Evolutionary conservation across 2,329 filamentous ascomycete species (phyloP).

Genomic region (Mycosphaerella sp.): DNA sequence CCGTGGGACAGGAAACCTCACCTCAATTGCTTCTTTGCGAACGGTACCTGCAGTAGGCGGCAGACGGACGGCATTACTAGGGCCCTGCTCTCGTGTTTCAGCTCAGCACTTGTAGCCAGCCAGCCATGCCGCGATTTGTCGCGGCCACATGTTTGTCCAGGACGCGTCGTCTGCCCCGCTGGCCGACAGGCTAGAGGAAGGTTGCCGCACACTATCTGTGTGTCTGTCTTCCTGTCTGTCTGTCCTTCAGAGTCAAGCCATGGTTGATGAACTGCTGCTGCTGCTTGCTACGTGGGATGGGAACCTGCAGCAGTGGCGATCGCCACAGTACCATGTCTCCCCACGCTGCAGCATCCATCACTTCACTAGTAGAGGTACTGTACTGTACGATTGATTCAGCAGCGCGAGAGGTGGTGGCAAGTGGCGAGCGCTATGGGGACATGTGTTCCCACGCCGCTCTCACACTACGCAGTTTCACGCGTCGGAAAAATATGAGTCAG

Average conservation of each 20-base stretch:
- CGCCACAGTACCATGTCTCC: too few relatives aligned
- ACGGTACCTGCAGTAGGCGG: conserved; percentile 1
- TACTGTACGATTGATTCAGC: neutral
- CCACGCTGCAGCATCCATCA: too few relatives aligned
- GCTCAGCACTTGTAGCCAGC: conserved; percentile 1
- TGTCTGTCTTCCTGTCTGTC: too few relatives aligned
- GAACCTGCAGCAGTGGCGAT: too few relatives aligned
- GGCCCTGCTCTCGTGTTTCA: conserved; percentile 19
- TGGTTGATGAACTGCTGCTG: conserved; percentile 11
- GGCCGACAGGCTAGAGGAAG: too few relatives aligned
- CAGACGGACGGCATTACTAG: neutral
- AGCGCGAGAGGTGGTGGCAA: conserved; percentile 1
- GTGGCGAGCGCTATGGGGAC: conserved; percentile 17
- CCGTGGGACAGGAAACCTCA: neutral
- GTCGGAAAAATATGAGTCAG: conserved; percentile 4
- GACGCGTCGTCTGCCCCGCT: conserved; percentile 22
- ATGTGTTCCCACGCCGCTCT: neutral
- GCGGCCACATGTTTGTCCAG: neutral
- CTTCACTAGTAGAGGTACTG: too few relatives aligned
- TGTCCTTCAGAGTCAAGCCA: too few relatives aligned
- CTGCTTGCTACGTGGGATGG: too few relatives aligned
- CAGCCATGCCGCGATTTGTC: neutral
- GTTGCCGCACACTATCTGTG: too few relatives aligned
- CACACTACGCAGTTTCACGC: neutral
- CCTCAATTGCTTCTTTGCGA: neutral